Base-by-base conservation (phyloP, 2,329 filamentous ascomycete species). In the Neospermospora avenae region DNA sequence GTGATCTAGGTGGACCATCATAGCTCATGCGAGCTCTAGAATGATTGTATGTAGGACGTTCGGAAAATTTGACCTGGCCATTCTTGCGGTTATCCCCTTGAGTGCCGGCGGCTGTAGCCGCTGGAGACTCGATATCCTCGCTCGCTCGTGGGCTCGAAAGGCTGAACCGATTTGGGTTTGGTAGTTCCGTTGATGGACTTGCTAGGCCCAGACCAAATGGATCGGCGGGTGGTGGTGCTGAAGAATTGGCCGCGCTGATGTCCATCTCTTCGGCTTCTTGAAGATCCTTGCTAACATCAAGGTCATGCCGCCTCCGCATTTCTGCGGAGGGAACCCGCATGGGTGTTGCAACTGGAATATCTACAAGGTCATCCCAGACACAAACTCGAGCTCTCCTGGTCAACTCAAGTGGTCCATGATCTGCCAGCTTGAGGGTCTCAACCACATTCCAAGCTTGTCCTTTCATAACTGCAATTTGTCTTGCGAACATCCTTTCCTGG, bases 381-480 rank as follows among this genome's bases (percentile, higher is more conserved):
- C 92, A 96, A 18, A 99, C 93, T 69, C 93, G 87, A 52, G 91
- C 89, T 67, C 95, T 84, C 64, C 95, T 84, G 4, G 95, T 98
- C 56, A 99, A 83, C 76, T 98, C 95, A 18, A 99, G 79, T 0
- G 95, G 95, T 0, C 95, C 95, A 71, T 98, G 93, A 71, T 98
- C 95, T 0, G 85, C 81, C 18, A 90, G 90, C 74, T 99, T 99
- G 63, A 99, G 81, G 0, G 95, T 97, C 77, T 99, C 95, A 4
- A 99, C 95, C 0, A 99, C 95, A 72, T 99, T 99, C 92, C 95
- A 99, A 0, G 95, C 95, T 73, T 99, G 95, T 11, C 95, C 95
- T 76, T 99, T 99, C 91, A 99, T 96, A 61, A 99, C 95, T 0
- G 95, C 93, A 63, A 99, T 96, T 72, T 99, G 95, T 67, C 91